Percentiles rank a stretch among this genome's conserved stretches.
Conservation (phyloP, 208 protist species). For the Leishmania arabica region DNA sequence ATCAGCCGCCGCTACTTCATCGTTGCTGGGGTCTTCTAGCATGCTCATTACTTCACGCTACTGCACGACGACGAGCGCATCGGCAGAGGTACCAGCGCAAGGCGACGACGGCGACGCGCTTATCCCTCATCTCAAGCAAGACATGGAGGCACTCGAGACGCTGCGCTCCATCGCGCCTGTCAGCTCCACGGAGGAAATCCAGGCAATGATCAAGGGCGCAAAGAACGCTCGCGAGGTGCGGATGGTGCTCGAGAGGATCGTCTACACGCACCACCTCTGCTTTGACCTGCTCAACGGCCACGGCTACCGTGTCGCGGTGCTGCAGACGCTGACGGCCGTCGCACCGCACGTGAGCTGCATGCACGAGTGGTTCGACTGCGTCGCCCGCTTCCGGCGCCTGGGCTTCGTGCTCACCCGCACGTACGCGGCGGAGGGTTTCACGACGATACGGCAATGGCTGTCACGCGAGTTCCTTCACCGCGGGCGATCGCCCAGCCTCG, state of each 20-base stretch:
- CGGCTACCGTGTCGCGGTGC: slow-evolving; percentile 74
- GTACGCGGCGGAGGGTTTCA: slow-evolving; percentile 84
- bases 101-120: neutral
- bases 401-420: slow-evolving; percentile 84
- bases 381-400: slow-evolving; percentile 62
- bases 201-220: slow-evolving; percentile 55
- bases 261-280: slow-evolving; percentile 73
- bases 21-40: slow-evolving; percentile 1
- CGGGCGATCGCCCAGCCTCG: slow-evolving; percentile 67
- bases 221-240: slow-evolving; percentile 82
- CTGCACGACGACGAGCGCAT: slow-evolving; percentile 6
- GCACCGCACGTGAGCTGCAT: slow-evolving; percentile 56
- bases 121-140: slow-evolving; percentile 24
- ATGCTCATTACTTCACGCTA: slow-evolving; percentile 2
- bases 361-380: slow-evolving; percentile 84
- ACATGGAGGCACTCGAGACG: slow-evolving; percentile 38
- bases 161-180: slow-evolving; percentile 55
- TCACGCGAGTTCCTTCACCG: slow-evolving; percentile 53
- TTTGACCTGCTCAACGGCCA: slow-evolving; percentile 86
- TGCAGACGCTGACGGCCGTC: slow-evolving; percentile 68
- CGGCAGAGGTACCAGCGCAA: neutral
- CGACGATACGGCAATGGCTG: slow-evolving; percentile 73
- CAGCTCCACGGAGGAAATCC: slow-evolving; percentile 50
- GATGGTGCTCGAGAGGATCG: slow-evolving; percentile 68
- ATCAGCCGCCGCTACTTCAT: neutral